Conservation (phyloP, 768 basidiomycete genomes). For the Suillus americanus region DNA sequence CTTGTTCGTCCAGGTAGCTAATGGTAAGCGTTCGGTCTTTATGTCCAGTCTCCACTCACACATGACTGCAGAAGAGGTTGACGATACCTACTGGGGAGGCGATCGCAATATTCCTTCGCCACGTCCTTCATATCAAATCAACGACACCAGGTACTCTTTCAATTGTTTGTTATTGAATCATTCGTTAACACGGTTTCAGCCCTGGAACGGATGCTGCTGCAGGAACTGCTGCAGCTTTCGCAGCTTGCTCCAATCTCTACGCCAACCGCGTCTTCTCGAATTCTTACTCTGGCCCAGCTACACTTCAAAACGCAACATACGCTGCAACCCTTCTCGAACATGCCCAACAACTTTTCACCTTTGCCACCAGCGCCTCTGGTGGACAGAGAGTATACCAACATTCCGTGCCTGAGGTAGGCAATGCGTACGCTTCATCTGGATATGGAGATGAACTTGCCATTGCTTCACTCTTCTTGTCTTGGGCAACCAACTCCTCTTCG, state of each 20-base stretch:
- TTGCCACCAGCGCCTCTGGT: slow-evolving; percentile 64
- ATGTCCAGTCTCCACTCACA: slow-evolving; percentile 5
- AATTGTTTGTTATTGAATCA: not conserved
- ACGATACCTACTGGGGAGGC: slow-evolving; percentile 88
- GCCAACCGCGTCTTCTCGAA: slow-evolving; percentile 55
- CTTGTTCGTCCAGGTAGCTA: slow-evolving; percentile 76
- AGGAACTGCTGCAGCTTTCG: slow-evolving; percentile 80
- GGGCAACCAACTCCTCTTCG: slow-evolving; percentile 61
- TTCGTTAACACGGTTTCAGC: slow-evolving; percentile 23
- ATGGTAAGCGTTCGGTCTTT: slow-evolving; percentile 42
- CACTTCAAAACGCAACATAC: slow-evolving; percentile 73
- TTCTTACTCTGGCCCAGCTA: slow-evolving; percentile 57
- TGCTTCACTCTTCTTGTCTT: slow-evolving; percentile 74
- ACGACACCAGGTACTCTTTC: slow-evolving; percentile 49
- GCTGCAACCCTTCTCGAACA: slow-evolving; percentile 68
- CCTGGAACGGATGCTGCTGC: slow-evolving; percentile 93
- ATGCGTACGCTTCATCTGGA: slow-evolving; percentile 69
- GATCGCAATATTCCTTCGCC: slow-evolving; percentile 74
- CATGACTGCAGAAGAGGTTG: slow-evolving; percentile 47
- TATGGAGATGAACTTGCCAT: slow-evolving; percentile 75
- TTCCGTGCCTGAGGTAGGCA: slow-evolving; percentile 61
- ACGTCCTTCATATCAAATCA: slow-evolving; percentile 78
- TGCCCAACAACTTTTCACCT: slow-evolving; percentile 70
- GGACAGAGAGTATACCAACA: slow-evolving; percentile 60
- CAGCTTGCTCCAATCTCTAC: slow-evolving; percentile 84